phyloP scores from a whole-genome alignment of 2,329 filamentous ascomycete genomes.

The Penicillium sp. region DNA sequence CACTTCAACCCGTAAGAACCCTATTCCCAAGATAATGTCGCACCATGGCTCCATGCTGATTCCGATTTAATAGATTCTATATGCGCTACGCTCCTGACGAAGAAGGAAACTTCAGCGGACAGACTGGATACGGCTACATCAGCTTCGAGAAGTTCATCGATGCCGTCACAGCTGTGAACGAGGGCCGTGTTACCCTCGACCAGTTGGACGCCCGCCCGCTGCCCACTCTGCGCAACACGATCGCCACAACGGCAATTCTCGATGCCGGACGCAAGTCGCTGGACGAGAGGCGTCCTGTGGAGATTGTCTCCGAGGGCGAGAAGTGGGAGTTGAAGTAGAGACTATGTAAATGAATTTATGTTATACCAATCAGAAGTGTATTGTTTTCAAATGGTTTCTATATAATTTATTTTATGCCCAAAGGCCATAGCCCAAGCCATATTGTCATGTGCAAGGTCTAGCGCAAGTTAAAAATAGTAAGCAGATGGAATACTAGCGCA shows the following conservation, averaged over 20 bases:
- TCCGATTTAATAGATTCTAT: constrained; percentile 63
- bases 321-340: constrained; percentile 64
- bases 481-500: background rate
- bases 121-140: constrained; percentile 89
- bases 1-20: constrained; percentile 78
- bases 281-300: constrained; percentile 76
- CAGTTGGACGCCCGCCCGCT: constrained; percentile 77
- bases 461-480: background rate
- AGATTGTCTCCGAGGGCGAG: constrained; percentile 55
- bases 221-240: constrained; percentile 83
- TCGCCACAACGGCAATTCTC: constrained; percentile 87
- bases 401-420: background rate
- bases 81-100: constrained; percentile 94
- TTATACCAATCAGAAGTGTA: background rate
- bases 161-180: constrained; percentile 75
- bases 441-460: background rate
- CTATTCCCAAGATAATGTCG: background rate
- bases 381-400: background rate
- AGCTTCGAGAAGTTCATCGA: constrained; percentile 97
- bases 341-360: constrained; percentile 34
- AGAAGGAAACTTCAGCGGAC: constrained; percentile 89
- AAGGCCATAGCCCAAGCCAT: background rate
- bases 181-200: constrained; percentile 67
- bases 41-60: background rate
- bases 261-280: constrained; percentile 82